Evolutionary conservation across 192 early-diverging fungal genomes (phyloP), one percentile per base, ranked within the genome.

Genomic region (Lobosporangium transversale): DNA sequence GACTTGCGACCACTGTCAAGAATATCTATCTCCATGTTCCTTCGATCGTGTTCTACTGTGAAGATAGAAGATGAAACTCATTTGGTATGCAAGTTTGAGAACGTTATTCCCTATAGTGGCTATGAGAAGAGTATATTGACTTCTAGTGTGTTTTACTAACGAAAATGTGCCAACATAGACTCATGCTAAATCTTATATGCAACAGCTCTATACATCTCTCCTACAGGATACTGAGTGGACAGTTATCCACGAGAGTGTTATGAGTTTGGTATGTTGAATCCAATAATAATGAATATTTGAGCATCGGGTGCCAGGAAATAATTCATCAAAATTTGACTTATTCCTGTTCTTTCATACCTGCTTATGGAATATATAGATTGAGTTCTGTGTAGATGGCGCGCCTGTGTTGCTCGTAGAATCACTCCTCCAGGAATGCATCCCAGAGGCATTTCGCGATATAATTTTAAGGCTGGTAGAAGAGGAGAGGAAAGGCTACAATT

Each of bases 211-310:
- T n/a, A 18, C 31, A 3, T 37, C 8, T 12, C 68, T 70, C 24
- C n/a, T 59, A 11, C 23, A 29, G 14, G 59, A 53, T 18, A 14
- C 36, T 27, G 68, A 62, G n/a, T 62, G 58, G 52, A 36, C 33
- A 12, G 53, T 62, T 10, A 21, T 59, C 24, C 59, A 70, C 27
- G 51, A 20, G 14, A 56, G 52, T n/a, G 21, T 70, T n/a, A 48
- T 56, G 18, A 70, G 43, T 24, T 20, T 62, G 67, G 67, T 69
- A 69, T 44, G 30, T n/a, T 18, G 2, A 10, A 15, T 37, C 2
- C 32, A 32, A 8, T n/a, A 5, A n/a, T n/a, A n/a, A n/a, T n/a
- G n/a, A n/a, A n/a, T n/a, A n/a, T n/a, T n/a, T n/a, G n/a, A n/a
- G n/a, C n/a, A n/a, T n/a, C n/a, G n/a, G n/a, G n/a, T n/a, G n/a